Evolutionary conservation across 2,329 filamentous ascomycete species (phyloP), one percentile per base, ranked within the genome.

Genomic region (Fusarium nelsonii): DNA sequence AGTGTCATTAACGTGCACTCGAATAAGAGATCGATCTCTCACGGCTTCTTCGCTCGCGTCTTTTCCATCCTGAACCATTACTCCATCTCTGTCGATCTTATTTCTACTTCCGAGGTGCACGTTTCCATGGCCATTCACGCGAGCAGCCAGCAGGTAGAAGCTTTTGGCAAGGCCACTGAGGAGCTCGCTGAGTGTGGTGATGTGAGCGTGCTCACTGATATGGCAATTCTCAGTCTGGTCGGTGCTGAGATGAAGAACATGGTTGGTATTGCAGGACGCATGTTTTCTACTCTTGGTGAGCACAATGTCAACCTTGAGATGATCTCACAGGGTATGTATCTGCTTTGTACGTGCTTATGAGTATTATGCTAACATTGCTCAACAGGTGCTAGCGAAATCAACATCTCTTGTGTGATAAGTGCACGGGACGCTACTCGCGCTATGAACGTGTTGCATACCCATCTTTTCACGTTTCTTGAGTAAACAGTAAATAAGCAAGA

Each of bases 231-330:
- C 65, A 97, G 93, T 75, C 83, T 99, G 53, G 95, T 99, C 1
- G 96, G 96, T 49, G 92, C 93, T 64, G 93, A 98, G 80, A 93
- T 99, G 90, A 97, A 97, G 84, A 96, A 97, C 80, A 97, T 98
- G 94, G 85, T 92, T 59, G 96, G 96, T 66, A 93, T 99, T 68
- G 92, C 92, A 9, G 96, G 96, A 30, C 90, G 88, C 73, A 98
- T 99, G 92, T 98, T 99, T 80, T 93, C 92, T 48, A 97, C 94
- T 2, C 84, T 99, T 18, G 96, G 96, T 43, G 92, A 97, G 77
- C 92, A 97, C 78, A 92, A 92, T 74, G 90, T 99, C 77, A 99
- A 99, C 78, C 93, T 99, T 73, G 96, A 99, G 82, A 99, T 99
- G 96, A 99, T 99, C 72, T 97, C 93, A 26, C 96, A 99, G 83